Evolutionary conservation across 352 stramenopile species (phyloP).

Genomic region (Peronospora belbahrii): DNA sequence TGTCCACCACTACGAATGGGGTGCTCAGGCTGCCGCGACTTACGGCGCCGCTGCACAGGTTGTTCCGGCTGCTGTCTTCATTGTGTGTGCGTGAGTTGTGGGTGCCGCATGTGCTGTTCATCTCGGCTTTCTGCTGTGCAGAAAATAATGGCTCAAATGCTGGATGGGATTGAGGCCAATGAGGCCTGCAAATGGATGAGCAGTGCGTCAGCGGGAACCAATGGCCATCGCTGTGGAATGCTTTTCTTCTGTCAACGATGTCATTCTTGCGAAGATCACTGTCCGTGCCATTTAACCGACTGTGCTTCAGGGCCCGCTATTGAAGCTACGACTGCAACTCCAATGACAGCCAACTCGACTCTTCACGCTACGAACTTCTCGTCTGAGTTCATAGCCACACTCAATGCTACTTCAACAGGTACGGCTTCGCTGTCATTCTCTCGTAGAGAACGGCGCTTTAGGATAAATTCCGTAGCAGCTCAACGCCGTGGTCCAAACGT

Average conservation of each 20-base stretch:
- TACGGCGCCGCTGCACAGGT: constrained; percentile 48
- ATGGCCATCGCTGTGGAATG: constrained; percentile 29
- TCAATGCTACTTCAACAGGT: constrained; percentile 3
- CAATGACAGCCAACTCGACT: not conserved
- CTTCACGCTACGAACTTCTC: not conserved
- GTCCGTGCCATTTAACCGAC: constrained; percentile 21
- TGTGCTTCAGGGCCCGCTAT: not conserved
- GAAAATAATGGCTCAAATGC: constrained; percentile 47
- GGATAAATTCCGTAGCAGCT: constrained; percentile 20
- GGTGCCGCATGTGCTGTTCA: constrained; percentile 68
- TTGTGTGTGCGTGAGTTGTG: constrained; percentile 61
- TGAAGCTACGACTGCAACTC: not conserved
- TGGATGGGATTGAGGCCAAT: constrained; percentile 48
- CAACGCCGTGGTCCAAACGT: constrained; percentile 16
- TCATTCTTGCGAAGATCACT: constrained; percentile 35
- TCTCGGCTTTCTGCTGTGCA: constrained; percentile 45
- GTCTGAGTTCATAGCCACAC: constrained; percentile 8
- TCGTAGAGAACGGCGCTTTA: constrained; percentile 26
- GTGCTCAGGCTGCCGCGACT: constrained; percentile 55
- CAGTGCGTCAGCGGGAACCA: constrained; percentile 12
- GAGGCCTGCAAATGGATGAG: constrained; percentile 55
- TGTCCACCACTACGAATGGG: constrained; percentile 44
- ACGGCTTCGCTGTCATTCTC: not conserved
- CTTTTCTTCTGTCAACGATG: constrained; percentile 32
- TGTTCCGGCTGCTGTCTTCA: constrained; percentile 62